Evolutionary conservation across 345 rosid genomes (phyloP).

Genomic region (Pistacia vera): DNA sequence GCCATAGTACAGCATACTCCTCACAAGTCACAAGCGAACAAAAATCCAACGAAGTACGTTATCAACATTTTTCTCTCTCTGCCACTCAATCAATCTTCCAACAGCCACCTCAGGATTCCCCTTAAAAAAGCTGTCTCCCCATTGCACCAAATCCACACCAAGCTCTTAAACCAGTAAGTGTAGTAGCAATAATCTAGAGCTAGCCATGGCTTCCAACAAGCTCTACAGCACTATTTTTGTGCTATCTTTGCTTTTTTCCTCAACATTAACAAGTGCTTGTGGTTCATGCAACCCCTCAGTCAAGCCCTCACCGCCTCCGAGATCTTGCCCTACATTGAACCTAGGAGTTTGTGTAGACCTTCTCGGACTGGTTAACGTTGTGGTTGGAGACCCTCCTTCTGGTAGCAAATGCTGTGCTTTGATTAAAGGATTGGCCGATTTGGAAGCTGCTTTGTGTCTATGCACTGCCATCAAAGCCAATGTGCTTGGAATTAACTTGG

Average conservation of each 20-base stretch:
- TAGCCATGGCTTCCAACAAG: conserved; percentile 47
- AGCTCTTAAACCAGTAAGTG: not conserved
- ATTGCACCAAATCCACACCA: not conserved
- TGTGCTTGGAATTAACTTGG: conserved; percentile 51
- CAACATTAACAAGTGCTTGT: conserved; percentile 35
- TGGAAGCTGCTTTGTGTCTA: conserved; percentile 62
- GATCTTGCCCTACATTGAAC: conserved; percentile 49
- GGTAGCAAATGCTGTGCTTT: conserved; percentile 50
- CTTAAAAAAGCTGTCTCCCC: conserved; percentile 27
- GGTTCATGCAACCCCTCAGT: conserved; percentile 20
- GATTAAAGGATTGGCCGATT: conserved; percentile 42
- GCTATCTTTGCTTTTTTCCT: conserved; percentile 37
- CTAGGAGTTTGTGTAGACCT: conserved; percentile 53
- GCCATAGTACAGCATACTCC: not conserved
- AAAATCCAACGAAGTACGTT: conserved; percentile 29
- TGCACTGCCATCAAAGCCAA: conserved; percentile 65
- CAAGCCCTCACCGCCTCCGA: not conserved
- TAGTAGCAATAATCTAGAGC: no score
- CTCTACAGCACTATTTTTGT: conserved; percentile 25
- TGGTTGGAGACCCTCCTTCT: conserved; percentile 38
- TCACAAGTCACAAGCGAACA: conserved; percentile 31
- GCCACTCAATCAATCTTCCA: conserved; percentile 37
- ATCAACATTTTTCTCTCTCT: conserved; percentile 32
- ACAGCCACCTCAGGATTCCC: conserved; percentile 38
- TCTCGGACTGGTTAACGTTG: conserved; percentile 41